Conservation (phyloP, 768 basidiomycete genomes). For the Pulveroboletus sp. region DNA sequence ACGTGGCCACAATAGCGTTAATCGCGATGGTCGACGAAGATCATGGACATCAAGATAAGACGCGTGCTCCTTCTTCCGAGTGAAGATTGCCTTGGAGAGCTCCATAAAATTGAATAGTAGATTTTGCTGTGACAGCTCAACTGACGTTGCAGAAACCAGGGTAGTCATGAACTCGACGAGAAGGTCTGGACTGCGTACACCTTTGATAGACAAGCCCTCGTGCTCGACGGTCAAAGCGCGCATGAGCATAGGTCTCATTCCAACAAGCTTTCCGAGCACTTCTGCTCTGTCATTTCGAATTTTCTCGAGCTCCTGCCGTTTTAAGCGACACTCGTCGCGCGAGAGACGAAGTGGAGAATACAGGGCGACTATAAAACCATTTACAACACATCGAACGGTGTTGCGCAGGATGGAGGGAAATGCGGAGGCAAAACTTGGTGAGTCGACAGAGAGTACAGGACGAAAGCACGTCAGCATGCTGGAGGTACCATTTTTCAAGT, state of each 20-base stretch:
- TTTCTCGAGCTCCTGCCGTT: conserved; percentile 53
- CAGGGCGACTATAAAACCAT: conserved; percentile 11
- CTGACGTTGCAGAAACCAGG: conserved; percentile 16
- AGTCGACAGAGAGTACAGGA: conserved; percentile 5
- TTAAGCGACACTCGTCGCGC: conserved; percentile 61
- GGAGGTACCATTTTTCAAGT: conserved; percentile 38
- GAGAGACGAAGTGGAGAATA: conserved; percentile 56
- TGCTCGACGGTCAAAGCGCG: conserved; percentile 23
- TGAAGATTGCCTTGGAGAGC: conserved; percentile 17
- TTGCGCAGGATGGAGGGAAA: conserved; percentile 6
- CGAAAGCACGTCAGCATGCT: conserved; percentile 17
- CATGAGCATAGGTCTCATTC: conserved; percentile 45
- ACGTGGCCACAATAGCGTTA: conserved; percentile 78
- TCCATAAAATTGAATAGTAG: conserved; percentile 10
- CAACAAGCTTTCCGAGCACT: conserved; percentile 57
- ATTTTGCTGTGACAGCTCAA: conserved; percentile 10
- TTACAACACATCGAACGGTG: conserved; percentile 8
- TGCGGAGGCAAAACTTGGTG: conserved; percentile 6
- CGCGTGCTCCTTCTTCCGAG: conserved; percentile 27
- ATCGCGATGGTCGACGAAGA: conserved; percentile 62
- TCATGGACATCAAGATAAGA: conserved; percentile 29
- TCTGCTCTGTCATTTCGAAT: conserved; percentile 67
- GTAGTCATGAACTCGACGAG: conserved; percentile 21
- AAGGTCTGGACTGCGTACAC: conserved; percentile 8
- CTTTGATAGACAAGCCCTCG: neutral